These are phyloP conservation scores for Leishmania martiniquensis DNA, from an alignment of 208 protist species.

Conservation along the genomic window DNA sequence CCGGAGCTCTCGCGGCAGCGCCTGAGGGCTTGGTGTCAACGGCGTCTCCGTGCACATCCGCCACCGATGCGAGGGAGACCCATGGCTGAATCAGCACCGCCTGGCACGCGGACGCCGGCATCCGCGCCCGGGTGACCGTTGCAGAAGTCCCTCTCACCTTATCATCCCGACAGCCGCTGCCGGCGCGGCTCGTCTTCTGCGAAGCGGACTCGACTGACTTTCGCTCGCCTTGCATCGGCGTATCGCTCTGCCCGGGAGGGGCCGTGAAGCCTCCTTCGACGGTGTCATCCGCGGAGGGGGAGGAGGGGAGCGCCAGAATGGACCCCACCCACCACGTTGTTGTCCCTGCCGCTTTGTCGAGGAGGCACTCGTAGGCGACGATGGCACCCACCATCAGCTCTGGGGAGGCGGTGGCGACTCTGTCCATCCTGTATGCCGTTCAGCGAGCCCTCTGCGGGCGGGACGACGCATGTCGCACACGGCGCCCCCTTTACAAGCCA, in stretches of 20 bases:
- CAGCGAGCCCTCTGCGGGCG: background rate
- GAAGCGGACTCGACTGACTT: background rate
- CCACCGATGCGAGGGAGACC: slow-evolving; percentile 7
- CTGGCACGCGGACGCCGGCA: slow-evolving; percentile 5
- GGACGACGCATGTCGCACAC: background rate
- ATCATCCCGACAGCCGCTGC: background rate
- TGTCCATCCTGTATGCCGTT: background rate
- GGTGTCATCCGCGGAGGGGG: background rate
- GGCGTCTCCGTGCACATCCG: background rate
- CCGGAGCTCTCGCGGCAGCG: too few relatives aligned
- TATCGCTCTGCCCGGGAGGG: background rate
- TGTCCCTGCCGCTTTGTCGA: slow-evolving; percentile 12
- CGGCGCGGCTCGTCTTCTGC: background rate
- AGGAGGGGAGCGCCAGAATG: slow-evolving; percentile 12
- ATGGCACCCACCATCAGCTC: slow-evolving; percentile 31
- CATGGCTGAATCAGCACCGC: slow-evolving; percentile 26
- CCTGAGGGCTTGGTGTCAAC: background rate
- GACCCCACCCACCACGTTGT: slow-evolving; percentile 26
- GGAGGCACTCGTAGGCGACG: slow-evolving; percentile 56
- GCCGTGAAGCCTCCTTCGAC: background rate
- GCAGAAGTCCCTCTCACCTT: background rate
- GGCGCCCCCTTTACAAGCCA: background rate
- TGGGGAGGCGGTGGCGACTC: background rate
- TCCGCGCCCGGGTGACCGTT: background rate
- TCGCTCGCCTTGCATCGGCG: background rate